Evolutionary conservation across 306 rosid species (phyloP).

Genomic region (Luffa aegyptiaca): DNA sequence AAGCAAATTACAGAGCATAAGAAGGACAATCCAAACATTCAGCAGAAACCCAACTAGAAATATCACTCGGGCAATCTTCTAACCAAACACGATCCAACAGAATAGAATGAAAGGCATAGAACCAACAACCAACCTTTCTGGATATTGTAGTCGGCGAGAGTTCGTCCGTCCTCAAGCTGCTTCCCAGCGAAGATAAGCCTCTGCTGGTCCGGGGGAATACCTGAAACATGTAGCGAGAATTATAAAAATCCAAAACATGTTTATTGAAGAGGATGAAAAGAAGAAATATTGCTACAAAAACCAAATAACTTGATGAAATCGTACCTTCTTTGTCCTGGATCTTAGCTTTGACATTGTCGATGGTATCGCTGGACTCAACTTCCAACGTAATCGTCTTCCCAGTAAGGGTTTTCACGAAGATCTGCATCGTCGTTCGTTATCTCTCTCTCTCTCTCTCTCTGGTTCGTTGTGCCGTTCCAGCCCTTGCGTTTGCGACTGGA

Average conservation of each 20-base stretch:
- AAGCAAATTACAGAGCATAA: no score
- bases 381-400: conserved; percentile 99
- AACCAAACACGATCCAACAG: neutral
- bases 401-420: conserved; percentile 94
- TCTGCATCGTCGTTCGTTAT: conserved; percentile 49
- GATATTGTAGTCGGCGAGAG: conserved; percentile 91
- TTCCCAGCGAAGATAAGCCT: conserved; percentile 91
- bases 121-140: conserved; percentile 73
- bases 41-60: neutral
- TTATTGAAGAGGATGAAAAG: neutral
- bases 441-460: neutral
- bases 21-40: no score
- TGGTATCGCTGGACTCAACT: conserved; percentile 94
- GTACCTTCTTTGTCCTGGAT: conserved; percentile 96
- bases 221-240: conserved; percentile 15
- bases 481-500: neutral
- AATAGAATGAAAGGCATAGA: neutral
- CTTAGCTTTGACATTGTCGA: conserved; percentile 85
- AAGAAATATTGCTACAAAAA: neutral
- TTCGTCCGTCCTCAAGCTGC: conserved; percentile 97
- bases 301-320: neutral
- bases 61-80: neutral
- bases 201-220: conserved; percentile 98
- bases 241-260: neutral
- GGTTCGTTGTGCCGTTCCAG: neutral